phyloP scores from a whole-genome alignment of 345 rosid species.

The Brassica rapa region DNA sequence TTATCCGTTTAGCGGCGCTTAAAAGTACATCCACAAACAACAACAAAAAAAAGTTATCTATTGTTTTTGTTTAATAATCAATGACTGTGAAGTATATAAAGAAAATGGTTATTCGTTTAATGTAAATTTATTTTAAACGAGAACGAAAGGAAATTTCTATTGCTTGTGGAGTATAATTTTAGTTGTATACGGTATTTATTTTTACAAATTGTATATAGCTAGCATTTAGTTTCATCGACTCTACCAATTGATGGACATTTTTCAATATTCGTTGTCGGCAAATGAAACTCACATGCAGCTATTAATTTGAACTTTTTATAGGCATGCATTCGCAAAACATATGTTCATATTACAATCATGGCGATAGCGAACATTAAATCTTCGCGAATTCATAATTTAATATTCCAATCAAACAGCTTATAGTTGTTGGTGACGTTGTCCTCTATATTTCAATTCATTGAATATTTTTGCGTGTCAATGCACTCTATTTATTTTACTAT shows the following conservation, averaged over 20 bases:
- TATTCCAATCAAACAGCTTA: conserved; percentile 15
- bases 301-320: conserved; percentile 15
- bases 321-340: conserved; percentile 30
- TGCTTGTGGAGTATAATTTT: no score
- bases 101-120: no score
- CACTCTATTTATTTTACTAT: conserved; percentile 1
- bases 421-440: conserved; percentile 21
- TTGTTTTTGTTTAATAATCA: no score
- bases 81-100: no score
- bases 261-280: conserved; percentile 31
- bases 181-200: not conserved
- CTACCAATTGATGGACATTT: conserved; percentile 18
- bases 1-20: not conserved
- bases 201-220: not conserved
- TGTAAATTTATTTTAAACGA: no score
- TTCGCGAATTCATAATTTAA: conserved; percentile 10
- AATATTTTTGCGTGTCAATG: conserved; percentile 14
- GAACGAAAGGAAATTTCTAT: no score
- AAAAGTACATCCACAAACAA: not conserved
- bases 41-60: no score
- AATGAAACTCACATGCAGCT: conserved; percentile 35
- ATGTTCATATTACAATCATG: conserved; percentile 29
- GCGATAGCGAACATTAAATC: conserved; percentile 18
- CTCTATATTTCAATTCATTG: not conserved
- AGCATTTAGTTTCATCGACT: conserved; percentile 2